Percentiles rank a stretch among this genome's conserved stretches.
These are phyloP conservation scores for Aphanoascus verrucosus DNA, from an alignment of 2,329 filamentous ascomycete genomes.

Conservation along the genomic window DNA sequence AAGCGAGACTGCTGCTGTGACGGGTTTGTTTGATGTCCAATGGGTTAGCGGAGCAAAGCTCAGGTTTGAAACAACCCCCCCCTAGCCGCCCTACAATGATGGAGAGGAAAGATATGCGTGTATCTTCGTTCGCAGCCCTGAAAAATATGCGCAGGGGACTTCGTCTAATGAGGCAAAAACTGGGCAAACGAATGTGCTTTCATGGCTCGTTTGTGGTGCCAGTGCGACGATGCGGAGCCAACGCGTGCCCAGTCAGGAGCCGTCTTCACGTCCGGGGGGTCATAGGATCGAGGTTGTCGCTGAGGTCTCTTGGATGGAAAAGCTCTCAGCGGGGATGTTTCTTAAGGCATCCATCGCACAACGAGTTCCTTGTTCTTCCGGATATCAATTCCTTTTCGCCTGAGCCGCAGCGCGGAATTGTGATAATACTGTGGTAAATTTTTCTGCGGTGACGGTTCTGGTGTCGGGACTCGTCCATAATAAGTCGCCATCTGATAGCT, in stretches of 20 bases:
- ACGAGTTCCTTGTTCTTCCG: too few relatives aligned
- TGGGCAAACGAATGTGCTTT: neutral
- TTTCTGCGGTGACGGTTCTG: too few relatives aligned
- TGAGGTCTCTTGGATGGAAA: neutral
- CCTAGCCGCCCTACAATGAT: neutral
- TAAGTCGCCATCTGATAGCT: too few relatives aligned
- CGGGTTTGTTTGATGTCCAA: too few relatives aligned
- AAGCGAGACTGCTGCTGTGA: too few relatives aligned
- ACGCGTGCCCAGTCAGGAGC: neutral
- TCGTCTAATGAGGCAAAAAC: neutral
- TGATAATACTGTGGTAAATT: too few relatives aligned
- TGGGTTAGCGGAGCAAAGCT: too few relatives aligned
- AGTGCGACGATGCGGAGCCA: constrained; percentile 2
- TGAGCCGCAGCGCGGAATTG: too few relatives aligned
- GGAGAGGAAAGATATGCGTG: neutral
- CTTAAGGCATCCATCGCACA: neutral
- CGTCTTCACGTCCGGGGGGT: neutral
- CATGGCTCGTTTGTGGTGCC: neutral
- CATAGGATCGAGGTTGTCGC: neutral
- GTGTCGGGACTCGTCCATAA: too few relatives aligned
- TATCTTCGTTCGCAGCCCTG: neutral
- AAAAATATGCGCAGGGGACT: neutral
- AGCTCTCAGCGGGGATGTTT: neutral
- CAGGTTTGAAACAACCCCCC: neutral
- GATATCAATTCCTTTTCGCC: too few relatives aligned